Conservation (phyloP, 1,284 basidiomycete species). For the Porphyrellus sp. region DNA sequence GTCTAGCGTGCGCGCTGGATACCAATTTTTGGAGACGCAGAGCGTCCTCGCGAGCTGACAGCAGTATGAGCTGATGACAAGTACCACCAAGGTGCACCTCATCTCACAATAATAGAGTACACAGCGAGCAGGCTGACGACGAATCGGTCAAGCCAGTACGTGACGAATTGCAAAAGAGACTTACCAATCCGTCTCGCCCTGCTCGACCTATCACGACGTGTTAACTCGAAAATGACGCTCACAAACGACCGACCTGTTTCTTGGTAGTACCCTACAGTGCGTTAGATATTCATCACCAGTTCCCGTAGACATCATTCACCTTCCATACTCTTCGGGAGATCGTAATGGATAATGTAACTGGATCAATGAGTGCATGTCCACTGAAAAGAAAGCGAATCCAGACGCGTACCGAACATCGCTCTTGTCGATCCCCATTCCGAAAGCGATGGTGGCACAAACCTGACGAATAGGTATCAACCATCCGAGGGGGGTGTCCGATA, state of each 20-base stretch:
- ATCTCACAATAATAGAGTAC: constrained; percentile 75
- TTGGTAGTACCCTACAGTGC: constrained; percentile 73
- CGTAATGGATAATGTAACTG: constrained; percentile 75
- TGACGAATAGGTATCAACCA: constrained; percentile 33
- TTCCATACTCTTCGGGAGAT: constrained; percentile 82
- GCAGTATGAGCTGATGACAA: constrained; percentile 1
- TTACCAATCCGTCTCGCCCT: constrained; percentile 77
- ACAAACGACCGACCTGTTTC: constrained; percentile 63
- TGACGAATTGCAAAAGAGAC: constrained; percentile 23
- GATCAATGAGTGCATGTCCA: constrained; percentile 1
- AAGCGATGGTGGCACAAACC: constrained; percentile 71
- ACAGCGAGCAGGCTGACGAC: constrained; percentile 67
- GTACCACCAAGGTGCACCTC: background rate
- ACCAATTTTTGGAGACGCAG: constrained; percentile 54
- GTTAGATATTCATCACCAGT: background rate
- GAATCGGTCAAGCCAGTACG: background rate
- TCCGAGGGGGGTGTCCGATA: background rate
- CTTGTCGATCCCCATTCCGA: constrained; percentile 90
- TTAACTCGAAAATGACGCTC: constrained; percentile 3
- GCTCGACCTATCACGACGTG: constrained; percentile 54
- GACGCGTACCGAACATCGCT: constrained; percentile 64
- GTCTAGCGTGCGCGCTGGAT: constrained; percentile 44
- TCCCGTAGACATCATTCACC: constrained; percentile 42
- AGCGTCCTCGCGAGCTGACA: constrained; percentile 73
- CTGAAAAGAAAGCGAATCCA: constrained; percentile 1